phyloP scores from a whole-genome alignment of 2,329 filamentous ascomycete genomes.

The Aotearoamyces nothofagi region DNA sequence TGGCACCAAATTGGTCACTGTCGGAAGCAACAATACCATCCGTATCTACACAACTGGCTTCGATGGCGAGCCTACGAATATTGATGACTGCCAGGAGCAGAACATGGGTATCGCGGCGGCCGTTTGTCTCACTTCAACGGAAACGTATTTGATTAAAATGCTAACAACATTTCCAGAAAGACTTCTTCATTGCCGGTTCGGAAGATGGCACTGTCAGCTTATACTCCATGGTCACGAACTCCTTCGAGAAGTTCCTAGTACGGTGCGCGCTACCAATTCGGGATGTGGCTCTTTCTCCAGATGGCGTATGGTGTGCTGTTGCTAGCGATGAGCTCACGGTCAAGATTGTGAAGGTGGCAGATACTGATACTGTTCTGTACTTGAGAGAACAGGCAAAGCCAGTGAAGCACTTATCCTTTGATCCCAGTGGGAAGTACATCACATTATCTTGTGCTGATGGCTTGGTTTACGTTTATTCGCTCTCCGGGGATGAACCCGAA shows the following conservation, averaged over 20 bases:
- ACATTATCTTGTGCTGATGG: slow-evolving; percentile 82
- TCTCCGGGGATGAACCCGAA: slow-evolving; percentile 64
- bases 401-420: slow-evolving; percentile 86
- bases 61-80: slow-evolving; percentile 80
- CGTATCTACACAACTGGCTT: slow-evolving; percentile 85
- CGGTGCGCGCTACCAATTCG: slow-evolving; percentile 76
- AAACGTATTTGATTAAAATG: no score
- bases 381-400: slow-evolving; percentile 72
- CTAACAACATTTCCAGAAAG: slow-evolving; percentile 34
- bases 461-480: slow-evolving; percentile 75
- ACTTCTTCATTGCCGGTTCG: slow-evolving; percentile 76
- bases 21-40: slow-evolving; percentile 85
- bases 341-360: slow-evolving; percentile 70
- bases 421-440: slow-evolving; percentile 60
- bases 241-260: slow-evolving; percentile 68
- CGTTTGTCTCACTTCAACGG: slow-evolving; percentile 7
- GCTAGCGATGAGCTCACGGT: slow-evolving; percentile 93
- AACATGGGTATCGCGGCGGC: slow-evolving; percentile 66
- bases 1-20: slow-evolving; percentile 75
- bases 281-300: slow-evolving; percentile 68
- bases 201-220: slow-evolving; percentile 95
- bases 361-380: slow-evolving; percentile 62
- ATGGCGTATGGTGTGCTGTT: slow-evolving; percentile 79
- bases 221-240: slow-evolving; percentile 63
- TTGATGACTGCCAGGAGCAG: slow-evolving; percentile 81